A percentile compares a stretch with the other conserved stretches of the same genome.
Conservation (phyloP, 2,329 filamentous ascomycete species). For the Simplicillium aogashimaense region DNA sequence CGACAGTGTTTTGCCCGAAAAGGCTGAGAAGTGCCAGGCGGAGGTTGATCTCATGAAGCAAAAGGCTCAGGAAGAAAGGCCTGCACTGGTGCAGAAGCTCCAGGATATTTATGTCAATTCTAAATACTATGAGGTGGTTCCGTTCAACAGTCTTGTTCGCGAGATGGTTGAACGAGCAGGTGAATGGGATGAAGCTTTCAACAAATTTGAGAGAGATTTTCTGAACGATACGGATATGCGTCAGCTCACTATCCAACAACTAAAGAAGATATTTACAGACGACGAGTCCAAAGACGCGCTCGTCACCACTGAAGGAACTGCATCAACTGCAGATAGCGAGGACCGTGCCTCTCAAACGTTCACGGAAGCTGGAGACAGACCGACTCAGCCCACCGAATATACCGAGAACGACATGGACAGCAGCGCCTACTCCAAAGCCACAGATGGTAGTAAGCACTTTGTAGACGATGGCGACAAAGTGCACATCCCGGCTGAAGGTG, state of each 20-base stretch:
- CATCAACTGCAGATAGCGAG: slow-evolving; percentile 41
- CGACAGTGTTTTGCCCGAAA: slow-evolving; percentile 82
- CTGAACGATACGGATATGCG: slow-evolving; percentile 96
- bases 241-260: slow-evolving; percentile 79
- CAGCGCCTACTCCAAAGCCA: slow-evolving; percentile 16
- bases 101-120: slow-evolving; percentile 89
- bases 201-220: slow-evolving; percentile 85
- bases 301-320: slow-evolving; percentile 55
- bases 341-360: slow-evolving; percentile 35
- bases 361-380: slow-evolving; percentile 37
- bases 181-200: slow-evolving; percentile 86
- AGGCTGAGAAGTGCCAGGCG: slow-evolving; percentile 68
- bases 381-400: slow-evolving; percentile 30
- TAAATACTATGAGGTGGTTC: slow-evolving; percentile 94
- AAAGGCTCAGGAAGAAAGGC: slow-evolving; percentile 76
- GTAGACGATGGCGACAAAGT: slow-evolving; percentile 14
- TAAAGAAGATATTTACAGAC: slow-evolving; percentile 92
- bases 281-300: slow-evolving; percentile 74
- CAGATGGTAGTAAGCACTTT: slow-evolving; percentile 13
- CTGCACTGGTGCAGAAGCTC: slow-evolving; percentile 61
- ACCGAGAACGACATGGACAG: slow-evolving; percentile 23
- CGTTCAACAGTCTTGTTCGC: slow-evolving; percentile 78
- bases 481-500: slow-evolving; percentile 18
- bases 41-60: slow-evolving; percentile 73
- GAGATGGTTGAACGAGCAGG: slow-evolving; percentile 88